Conservation (phyloP, 176 grass and related monocot genomes). For the Rhipidocladum racemiflorum region DNA sequence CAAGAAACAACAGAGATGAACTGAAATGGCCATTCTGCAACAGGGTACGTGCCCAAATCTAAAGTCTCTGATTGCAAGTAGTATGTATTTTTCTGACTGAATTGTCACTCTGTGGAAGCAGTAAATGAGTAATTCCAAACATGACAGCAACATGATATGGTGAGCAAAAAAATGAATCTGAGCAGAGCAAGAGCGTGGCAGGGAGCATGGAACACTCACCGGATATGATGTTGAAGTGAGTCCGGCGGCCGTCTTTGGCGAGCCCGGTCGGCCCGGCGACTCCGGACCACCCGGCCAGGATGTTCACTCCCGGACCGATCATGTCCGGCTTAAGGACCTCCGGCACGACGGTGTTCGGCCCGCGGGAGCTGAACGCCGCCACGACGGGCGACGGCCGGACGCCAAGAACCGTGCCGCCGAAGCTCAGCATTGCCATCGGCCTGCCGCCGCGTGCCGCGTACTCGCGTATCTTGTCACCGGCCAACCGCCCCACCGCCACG, state of each 20-base stretch:
- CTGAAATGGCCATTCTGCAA: constrained; percentile 41
- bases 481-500: constrained; percentile 56
- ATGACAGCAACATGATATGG: constrained; percentile 3
- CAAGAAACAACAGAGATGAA: constrained; percentile 8
- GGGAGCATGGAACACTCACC: constrained; percentile 46
- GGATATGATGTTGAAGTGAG: constrained; percentile 88
- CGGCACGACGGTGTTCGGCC: constrained; percentile 78
- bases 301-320: constrained; percentile 93
- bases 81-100: background rate
- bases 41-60: background rate
- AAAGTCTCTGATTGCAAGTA: background rate
- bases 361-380: constrained; percentile 96
- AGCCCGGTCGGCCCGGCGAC: constrained; percentile 74
- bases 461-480: constrained; percentile 70
- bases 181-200: background rate
- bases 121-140: constrained; percentile 25
- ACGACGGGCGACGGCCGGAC: constrained; percentile 79
- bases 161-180: constrained; percentile 30
- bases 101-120: background rate
- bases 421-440: constrained; percentile 66
- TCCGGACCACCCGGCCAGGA: constrained; percentile 86
- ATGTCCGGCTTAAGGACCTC: constrained; percentile 91
- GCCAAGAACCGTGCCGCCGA: constrained; percentile 83
- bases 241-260: constrained; percentile 73
- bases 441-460: constrained; percentile 44